Conservation (phyloP, 2,329 filamentous ascomycete species). For the Arthrobotrys conoides region DNA sequence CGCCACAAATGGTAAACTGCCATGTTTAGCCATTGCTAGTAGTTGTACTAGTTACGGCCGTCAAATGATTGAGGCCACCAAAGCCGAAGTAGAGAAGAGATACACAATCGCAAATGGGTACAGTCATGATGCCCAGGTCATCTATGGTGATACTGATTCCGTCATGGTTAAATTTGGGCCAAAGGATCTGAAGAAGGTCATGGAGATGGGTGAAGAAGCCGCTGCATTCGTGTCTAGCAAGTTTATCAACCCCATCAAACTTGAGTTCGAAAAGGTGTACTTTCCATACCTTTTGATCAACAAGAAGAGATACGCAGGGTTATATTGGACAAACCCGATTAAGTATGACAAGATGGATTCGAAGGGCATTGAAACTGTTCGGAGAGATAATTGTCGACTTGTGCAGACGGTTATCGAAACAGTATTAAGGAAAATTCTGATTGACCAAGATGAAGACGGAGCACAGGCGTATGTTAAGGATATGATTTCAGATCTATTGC, state of each 20-base stretch:
- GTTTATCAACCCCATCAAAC: slow-evolving; percentile 96
- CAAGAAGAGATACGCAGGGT: slow-evolving; percentile 98
- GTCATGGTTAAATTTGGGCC: slow-evolving; percentile 99
- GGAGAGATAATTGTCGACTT: slow-evolving; percentile 93
- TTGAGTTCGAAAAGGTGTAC: slow-evolving; percentile 99
- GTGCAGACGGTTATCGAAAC: slow-evolving; percentile 99
- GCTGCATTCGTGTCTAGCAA: slow-evolving; percentile 89
- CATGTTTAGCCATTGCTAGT: slow-evolving; percentile 93
- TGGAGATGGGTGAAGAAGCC: slow-evolving; percentile 96
- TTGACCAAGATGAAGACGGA: slow-evolving; percentile 88
- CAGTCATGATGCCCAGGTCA: slow-evolving; percentile 92
- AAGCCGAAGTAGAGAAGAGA: slow-evolving; percentile 88
- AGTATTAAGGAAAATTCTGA: slow-evolving; percentile 92
- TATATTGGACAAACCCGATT: slow-evolving; percentile 94
- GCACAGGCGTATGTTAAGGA: slow-evolving; percentile 98
- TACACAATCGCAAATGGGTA: slow-evolving; percentile 97
- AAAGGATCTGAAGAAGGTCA: slow-evolving; percentile 85
- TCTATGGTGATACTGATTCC: slow-evolving; percentile 98
- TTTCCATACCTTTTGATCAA: slow-evolving; percentile 98
- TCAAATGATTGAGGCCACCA: slow-evolving; percentile 99
- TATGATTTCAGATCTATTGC: slow-evolving; percentile 92
- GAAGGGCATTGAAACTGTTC: slow-evolving; percentile 98
- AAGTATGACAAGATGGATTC: slow-evolving; percentile 99
- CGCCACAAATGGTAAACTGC: slow-evolving; percentile 94
- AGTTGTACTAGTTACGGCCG: slow-evolving; percentile 97